These are phyloP conservation scores for Tolypocladium inflatum DNA, from an alignment of 2,329 filamentous ascomycete species.

Conservation along the genomic window DNA sequence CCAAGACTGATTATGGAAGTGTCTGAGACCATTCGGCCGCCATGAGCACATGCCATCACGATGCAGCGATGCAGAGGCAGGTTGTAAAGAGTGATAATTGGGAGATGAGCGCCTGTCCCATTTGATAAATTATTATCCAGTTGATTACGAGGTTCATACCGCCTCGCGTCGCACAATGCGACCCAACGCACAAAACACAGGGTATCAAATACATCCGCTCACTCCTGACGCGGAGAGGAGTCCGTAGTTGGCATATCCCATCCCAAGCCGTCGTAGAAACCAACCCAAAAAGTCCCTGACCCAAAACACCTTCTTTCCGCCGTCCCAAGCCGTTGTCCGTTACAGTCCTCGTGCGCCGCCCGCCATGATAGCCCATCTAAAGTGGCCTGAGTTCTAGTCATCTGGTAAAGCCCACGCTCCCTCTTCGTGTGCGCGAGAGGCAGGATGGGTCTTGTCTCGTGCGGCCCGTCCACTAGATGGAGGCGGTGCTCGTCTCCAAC, in stretches of 20 bases:
- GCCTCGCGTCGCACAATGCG: background rate
- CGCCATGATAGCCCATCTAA: conserved; percentile 13
- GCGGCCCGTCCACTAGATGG: conserved; percentile 3
- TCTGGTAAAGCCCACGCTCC: background rate
- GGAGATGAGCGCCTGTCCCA: background rate
- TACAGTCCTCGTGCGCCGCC: conserved; percentile 18
- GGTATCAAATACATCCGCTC: conserved; percentile 11
- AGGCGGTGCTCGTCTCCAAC: conserved; percentile 18
- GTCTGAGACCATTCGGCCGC: background rate
- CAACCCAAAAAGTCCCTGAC: background rate
- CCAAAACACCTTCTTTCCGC: background rate
- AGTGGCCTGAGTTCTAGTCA: background rate
- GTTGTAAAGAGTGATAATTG: background rate
- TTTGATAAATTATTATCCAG: background rate
- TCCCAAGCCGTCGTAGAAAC: conserved; percentile 4
- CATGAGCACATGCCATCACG: background rate
- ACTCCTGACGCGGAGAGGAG: conserved; percentile 1
- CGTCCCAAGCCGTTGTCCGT: conserved; percentile 6
- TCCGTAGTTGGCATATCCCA: conserved; percentile 3
- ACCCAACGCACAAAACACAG: conserved; percentile 7
- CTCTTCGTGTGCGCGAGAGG: background rate
- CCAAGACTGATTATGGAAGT: background rate
- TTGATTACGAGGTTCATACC: background rate
- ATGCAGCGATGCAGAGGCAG: background rate
- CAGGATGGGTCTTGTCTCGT: background rate